Evolutionary conservation across 169 alveolate species (phyloP), one percentile per base, ranked within the genome.

Genomic region (Cryptosporidium parvum): DNA sequence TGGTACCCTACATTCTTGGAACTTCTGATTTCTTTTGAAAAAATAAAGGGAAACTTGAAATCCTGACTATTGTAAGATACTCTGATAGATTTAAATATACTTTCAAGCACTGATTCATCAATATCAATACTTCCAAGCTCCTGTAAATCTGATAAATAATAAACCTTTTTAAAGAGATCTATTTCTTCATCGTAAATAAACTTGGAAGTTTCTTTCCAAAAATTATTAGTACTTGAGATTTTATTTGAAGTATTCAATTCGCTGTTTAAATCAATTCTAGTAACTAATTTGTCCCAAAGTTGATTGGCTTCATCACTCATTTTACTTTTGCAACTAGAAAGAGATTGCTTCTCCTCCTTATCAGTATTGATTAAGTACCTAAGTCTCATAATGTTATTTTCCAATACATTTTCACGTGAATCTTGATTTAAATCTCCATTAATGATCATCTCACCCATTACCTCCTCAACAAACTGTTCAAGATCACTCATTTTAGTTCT

Each of bases 371-470:
- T 21, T 8, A 80, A 45, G 42, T 80, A 80, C 29, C 89, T 35
- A 5, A 80, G 51, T 18, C 89, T 61, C 75, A 59, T 59, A 16
- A 80, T 80, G 69, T 80, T 80, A 18, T 65, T 39, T 37, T 80
- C 80, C 23, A 65, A 31, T 53, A 21, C 14, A n/a, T 67, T 37
- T 33, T 70, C 84, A n/a, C 67, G 23, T 44, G 84, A 70, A 4
- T 80, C 75, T 33, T 21, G n/a, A 23, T 62, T 42, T 18, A 59
- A 45, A 26, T 80, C 89, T 18, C 75, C 75, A 26, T 80, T 80
- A 16, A 80, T 44, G 37, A 80, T 62, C 80, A 80, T 59, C 52
- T 80, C 89, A 18, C 89, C 89, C 73, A 80, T 62, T 42, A 80
- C 89, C 29, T 80, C 80, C 31, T 80, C 89, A 4, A 80, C 68